Conservation (phyloP, 257 asterid genomes). For the Primulina huaijiensis region DNA sequence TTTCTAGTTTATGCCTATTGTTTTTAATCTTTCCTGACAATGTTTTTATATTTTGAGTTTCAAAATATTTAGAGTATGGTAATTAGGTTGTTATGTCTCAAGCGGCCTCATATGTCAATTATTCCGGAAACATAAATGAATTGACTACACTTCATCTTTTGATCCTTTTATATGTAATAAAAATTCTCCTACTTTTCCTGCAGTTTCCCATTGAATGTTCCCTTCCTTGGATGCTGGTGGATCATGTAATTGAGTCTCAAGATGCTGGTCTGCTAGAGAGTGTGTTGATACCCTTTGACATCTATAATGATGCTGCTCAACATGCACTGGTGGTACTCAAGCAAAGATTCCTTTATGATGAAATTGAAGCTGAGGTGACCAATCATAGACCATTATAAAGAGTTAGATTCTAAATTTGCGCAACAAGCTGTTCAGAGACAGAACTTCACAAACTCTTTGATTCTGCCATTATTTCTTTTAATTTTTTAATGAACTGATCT, state of each 20-base stretch:
- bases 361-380: constrained; percentile 98
- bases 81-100: constrained; percentile 1
- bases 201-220: constrained; percentile 99
- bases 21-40: neutral
- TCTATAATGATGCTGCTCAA: constrained; percentile 97
- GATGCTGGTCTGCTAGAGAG: constrained; percentile 84
- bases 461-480: constrained; percentile 10
- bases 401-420: constrained; percentile 18
- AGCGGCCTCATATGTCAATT: constrained; percentile 4
- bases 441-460: constrained; percentile 7
- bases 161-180: constrained; percentile 16
- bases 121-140: constrained; percentile 5
- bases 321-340: constrained; percentile 86
- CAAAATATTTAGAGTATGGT: constrained; percentile 4
- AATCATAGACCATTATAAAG: constrained; percentile 11
- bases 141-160: constrained; percentile 8
- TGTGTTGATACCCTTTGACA: constrained; percentile 87
- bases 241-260: constrained; percentile 78
- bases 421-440: constrained; percentile 13
- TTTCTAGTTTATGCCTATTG: neutral
- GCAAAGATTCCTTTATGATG: constrained; percentile 98
- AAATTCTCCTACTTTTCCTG: constrained; percentile 22
- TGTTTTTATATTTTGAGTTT: neutral
- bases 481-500: constrained; percentile 10
- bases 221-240: constrained; percentile 99